Evolutionary conservation across 176 grass and related monocot species (phyloP).

Genomic region (Cenchrus purpureus): DNA sequence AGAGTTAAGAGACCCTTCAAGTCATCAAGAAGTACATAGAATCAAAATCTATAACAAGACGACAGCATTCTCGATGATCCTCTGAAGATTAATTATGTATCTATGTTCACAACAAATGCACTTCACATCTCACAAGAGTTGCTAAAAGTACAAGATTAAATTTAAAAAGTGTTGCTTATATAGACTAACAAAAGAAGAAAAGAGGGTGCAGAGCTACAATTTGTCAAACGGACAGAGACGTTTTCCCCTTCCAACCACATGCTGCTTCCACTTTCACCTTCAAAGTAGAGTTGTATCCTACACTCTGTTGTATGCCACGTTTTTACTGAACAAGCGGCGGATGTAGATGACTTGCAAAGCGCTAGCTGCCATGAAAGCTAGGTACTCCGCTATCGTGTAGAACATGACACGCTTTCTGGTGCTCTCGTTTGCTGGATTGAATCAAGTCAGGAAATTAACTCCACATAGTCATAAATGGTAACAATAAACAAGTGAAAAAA

Average conservation of each 20-base stretch:
- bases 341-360: constrained; percentile 89
- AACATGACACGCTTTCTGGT: constrained; percentile 88
- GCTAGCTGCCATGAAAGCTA: constrained; percentile 76
- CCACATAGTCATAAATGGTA: background rate
- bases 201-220: constrained; percentile 34
- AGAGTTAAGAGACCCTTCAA: background rate
- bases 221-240: constrained; percentile 30
- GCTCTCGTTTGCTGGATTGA: constrained; percentile 92
- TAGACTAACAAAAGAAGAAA: constrained; percentile 33
- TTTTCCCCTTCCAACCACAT: constrained; percentile 29
- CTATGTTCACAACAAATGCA: constrained; percentile 48
- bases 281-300: constrained; percentile 47
- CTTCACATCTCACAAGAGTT: constrained; percentile 40
- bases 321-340: constrained; percentile 90
- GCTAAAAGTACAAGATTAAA: constrained; percentile 45
- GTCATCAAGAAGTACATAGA: background rate
- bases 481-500: constrained; percentile 1
- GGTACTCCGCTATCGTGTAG: constrained; percentile 80
- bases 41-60: background rate
- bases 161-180: constrained; percentile 42
- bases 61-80: background rate
- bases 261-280: constrained; percentile 18
- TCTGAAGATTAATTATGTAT: constrained; percentile 45
- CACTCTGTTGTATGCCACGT: constrained; percentile 85
- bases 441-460: constrained; percentile 32